Evolutionary conservation across 139 green algal species (phyloP), one percentile per base, ranked within the genome.

Genomic region (Chlamydomonas eustigma): DNA sequence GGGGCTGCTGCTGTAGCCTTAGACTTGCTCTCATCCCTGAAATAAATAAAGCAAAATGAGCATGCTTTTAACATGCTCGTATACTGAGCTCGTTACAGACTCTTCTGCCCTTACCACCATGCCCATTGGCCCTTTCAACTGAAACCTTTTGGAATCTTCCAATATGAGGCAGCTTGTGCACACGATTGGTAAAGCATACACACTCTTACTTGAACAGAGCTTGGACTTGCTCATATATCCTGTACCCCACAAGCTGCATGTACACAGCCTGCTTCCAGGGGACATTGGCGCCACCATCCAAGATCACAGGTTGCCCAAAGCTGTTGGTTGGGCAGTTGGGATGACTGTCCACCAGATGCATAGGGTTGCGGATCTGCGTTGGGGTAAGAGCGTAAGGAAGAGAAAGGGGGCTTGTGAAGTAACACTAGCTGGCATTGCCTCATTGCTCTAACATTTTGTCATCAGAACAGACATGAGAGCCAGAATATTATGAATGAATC

Each of bases 311-410:
- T 79, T 88, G 79, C 4, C 83, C 83, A 58, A 79, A 74, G 39
- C 52, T 71, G 66, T 87, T 87, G 75, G 75, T 84, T 51, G 78
- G 82, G 78, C 78, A 84, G 44, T 71, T 28, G 74, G 83, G 83
- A 66, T 88, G 83, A 65, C 51, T 80, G 80, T 90, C 85, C 6
- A 81, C 85, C 39, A 87, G 69, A 76, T 83, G 79, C 50, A 86
- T 76, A 3, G 82, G 82, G 63, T 83, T 90, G 74, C 82, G 81
- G 2, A 80, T 65, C 78, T 90, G 85, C 73, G 74, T 64, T 39
- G 75, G 73, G n/a, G n/a, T n/a, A n/a, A n/a, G n/a, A n/a, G n/a
- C n/a, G n/a, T n/a, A n/a, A n/a, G n/a, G n/a, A n/a, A n/a, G n/a
- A n/a, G n/a, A n/a, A n/a, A n/a, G n/a, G n/a, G n/a, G n/a, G n/a